Evolutionary conservation across 495 filamentous ascomycete genomes (phyloP), one percentile per base, ranked within the genome.

Genomic region (Neurospora sp.): DNA sequence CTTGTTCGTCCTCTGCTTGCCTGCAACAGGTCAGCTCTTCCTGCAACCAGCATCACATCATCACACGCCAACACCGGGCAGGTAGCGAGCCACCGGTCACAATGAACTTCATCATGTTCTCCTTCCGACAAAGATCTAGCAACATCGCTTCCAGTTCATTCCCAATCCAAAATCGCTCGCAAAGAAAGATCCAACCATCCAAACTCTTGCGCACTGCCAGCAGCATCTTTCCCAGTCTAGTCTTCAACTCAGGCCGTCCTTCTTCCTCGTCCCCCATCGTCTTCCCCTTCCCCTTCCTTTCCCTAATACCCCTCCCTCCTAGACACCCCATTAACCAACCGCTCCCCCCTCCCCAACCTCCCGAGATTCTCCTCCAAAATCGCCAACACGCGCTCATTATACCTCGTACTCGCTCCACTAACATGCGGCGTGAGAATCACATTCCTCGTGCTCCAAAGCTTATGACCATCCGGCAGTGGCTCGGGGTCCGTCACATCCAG

Each of bases 401-500:
- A 96, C 71, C 84, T 84, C 39, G 76, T 82, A 8, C 88, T 89
- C 20, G 85, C 70, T 0, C 91, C 89, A 79, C 91, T 93, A 20
- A 95, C 82, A 86, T 97, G 94, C 69, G 94, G 94, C 74, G 92
- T 95, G 70, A 97, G 85, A 62, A 91, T 87, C 20, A 92, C 86
- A 82, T 95, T 94, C 76, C 88, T 86, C 74, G 90, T 82, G 38
- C 86, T 87, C 94, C 94, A 97, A 70, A 97, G 80, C 75, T 87
- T 85, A 79, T 90, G 87, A 8, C 91, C 89, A 54, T 82, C 75
- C 2, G 92, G 92, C 78, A 97, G 78, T 0, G 94, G 94, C 77
- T 97, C 94, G 5, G 93, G 93, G 73, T 96, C 93, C 49, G 93
- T 94, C 0, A 97, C 94, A 83, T 97, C 94, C 71, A 97, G 80